These are phyloP conservation scores for Silybum marianum DNA, from an alignment of 129 eudicot species.

Conservation along the genomic window DNA sequence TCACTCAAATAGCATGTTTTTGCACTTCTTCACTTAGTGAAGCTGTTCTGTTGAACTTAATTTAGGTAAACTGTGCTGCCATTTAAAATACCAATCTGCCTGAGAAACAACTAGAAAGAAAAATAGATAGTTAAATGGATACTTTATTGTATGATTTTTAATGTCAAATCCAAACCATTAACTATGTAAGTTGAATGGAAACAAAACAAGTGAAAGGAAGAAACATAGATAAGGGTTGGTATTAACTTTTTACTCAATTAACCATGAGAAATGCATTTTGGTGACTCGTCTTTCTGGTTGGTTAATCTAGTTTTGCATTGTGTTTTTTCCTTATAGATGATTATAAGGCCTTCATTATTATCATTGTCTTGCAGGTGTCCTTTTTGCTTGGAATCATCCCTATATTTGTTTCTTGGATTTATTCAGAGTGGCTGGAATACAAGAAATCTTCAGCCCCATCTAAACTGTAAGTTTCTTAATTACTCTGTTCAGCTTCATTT, in stretches of 20 bases:
- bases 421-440: conserved; percentile 90
- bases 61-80: neutral
- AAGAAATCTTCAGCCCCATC: conserved; percentile 63
- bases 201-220: neutral
- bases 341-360: neutral
- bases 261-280: neutral
- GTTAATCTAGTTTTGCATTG: neutral
- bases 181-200: conserved; percentile 15
- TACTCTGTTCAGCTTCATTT: neutral
- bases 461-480: conserved; percentile 69
- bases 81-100: conserved; percentile 7
- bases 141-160: neutral
- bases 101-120: conserved; percentile 12
- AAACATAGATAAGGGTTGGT: neutral
- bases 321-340: conserved; percentile 9
- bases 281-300: conserved; percentile 3
- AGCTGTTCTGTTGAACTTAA: conserved; percentile 7
- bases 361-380: conserved; percentile 63
- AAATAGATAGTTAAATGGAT: neutral
- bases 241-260: neutral
- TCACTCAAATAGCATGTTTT: conserved; percentile 3
- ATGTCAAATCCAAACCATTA: neutral
- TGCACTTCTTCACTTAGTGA: conserved; percentile 3
- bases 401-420: conserved; percentile 75
- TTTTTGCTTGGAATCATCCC: conserved; percentile 94